Base-by-base conservation (phyloP, 2,329 filamentous ascomycete genomes). In the Pseudopyricularia javanii region DNA sequence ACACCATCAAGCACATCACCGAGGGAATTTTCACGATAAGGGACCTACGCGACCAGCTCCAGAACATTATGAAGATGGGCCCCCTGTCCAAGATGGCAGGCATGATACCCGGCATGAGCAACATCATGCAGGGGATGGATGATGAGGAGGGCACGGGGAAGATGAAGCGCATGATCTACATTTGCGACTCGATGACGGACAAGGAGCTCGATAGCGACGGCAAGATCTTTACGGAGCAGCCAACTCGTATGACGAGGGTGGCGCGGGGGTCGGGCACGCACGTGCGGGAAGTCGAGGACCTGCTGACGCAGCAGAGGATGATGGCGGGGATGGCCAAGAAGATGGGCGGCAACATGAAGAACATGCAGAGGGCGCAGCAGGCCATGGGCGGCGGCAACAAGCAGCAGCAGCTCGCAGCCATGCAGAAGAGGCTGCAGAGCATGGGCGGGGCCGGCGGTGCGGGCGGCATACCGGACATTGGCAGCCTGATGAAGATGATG, bases 41-140 rank as follows among this genome's bases (percentile, higher is more conserved):
- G 53, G 93, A 98, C 66, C 78, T 98, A 59, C 83, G 93, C 20
- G 93, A 98, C 66, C 94, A 98, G 65, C 82, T 98, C 12, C 86
- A 86, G 54, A 97, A 97, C 63, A 96, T 98, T 64, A 96, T 97
- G 90, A 98, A 98, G 73, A 97, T 98, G 93, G 93, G 93, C 0
- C 93, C 93, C 0, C 72, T 98, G 1, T 94, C 88, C 17, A 97
- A 98, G 67, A 94, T 98, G 81, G 94, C 91, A 0, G 90, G 91
- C 61, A 98, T 98, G 93, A 97, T 98, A 58, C 93, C 93, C 0
- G 93, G 93, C 28, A 85, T 98, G 68, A 86, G 86, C 59, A 87
- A 86, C 63, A 85, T 97, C 78, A 97, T 96, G 81, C 85, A 88
- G 52, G 89, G 89, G 37, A 93, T 97, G 80, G 91, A 97, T 64